Conservation (phyloP, 805 yeast genomes). For the Candida pini region DNA sequence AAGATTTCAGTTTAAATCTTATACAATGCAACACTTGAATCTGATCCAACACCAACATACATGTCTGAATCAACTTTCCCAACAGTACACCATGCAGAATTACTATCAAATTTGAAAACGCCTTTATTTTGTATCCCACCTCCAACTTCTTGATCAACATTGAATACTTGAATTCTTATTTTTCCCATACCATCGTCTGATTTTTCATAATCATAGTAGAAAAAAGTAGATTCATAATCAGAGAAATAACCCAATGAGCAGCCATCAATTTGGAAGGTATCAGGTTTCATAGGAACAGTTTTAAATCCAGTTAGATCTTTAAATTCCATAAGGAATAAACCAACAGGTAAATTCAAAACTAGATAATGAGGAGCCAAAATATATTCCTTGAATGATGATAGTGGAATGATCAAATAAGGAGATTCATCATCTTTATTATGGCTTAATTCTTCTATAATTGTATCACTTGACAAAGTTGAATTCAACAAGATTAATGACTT, state of each 20-base stretch:
- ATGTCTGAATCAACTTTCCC: constrained; percentile 9
- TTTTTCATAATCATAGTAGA: constrained; percentile 8
- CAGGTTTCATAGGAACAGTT: constrained; percentile 10
- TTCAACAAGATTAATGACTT: constrained; percentile 17
- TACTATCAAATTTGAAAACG: constrained; percentile 12
- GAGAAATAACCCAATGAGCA: constrained; percentile 7
- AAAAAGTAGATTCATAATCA: constrained; percentile 16
- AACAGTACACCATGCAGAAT: constrained; percentile 13
- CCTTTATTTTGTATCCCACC: constrained; percentile 16
- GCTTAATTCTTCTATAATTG: not conserved
- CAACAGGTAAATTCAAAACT: constrained; percentile 14
- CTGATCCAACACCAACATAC: constrained; percentile 10
- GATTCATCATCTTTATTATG: constrained; percentile 1
- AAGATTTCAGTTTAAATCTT: constrained; percentile 1
- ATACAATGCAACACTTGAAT: constrained; percentile 13
- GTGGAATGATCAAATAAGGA: constrained; percentile 5
- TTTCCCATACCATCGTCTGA: not conserved
- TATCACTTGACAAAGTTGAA: not conserved
- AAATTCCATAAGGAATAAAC: constrained; percentile 16
- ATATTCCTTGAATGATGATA: constrained; percentile 15
- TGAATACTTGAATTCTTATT: no score
- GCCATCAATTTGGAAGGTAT: not conserved
- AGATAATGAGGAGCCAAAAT: constrained; percentile 17
- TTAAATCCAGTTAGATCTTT: constrained; percentile 14
- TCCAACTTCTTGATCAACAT: constrained; percentile 10